Conservation (phyloP, 2,329 filamentous ascomycete species). For the Leptographium flavum region DNA sequence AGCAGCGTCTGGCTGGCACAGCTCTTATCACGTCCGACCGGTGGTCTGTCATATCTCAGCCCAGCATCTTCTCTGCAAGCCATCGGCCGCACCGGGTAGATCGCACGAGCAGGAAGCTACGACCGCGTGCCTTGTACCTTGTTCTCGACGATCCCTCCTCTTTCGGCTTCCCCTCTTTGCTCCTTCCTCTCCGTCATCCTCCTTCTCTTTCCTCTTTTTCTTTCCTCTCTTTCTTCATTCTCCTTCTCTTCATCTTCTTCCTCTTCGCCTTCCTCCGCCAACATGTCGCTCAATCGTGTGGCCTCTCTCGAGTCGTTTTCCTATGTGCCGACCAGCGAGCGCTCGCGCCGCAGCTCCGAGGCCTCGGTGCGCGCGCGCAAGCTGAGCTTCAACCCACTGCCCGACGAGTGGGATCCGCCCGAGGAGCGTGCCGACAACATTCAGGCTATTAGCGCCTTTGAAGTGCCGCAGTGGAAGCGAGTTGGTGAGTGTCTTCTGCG, state of each 20-base stretch:
- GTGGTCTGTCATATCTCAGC: too few relatives aligned
- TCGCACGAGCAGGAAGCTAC: too few relatives aligned
- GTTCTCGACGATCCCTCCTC: background rate
- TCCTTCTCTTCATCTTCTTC: background rate
- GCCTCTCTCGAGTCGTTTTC: slow-evolving; percentile 38
- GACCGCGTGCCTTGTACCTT: background rate
- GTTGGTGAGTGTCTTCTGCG: slow-evolving; percentile 21
- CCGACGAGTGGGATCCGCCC: slow-evolving; percentile 34
- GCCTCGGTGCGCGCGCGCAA: slow-evolving; percentile 33
- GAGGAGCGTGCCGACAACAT: slow-evolving; percentile 24
- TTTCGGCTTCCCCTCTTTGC: too few relatives aligned
- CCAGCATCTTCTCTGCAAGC: too few relatives aligned
- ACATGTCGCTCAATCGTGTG: slow-evolving; percentile 39
- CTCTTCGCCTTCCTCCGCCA: background rate
- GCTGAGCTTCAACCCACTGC: slow-evolving; percentile 40
- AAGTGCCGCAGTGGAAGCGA: slow-evolving; percentile 39
- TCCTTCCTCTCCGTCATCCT: too few relatives aligned
- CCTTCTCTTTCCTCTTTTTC: background rate
- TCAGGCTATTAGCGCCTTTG: slow-evolving; percentile 37
- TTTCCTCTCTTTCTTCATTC: background rate
- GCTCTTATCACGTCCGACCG: background rate
- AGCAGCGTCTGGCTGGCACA: background rate
- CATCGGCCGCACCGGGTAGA: too few relatives aligned
- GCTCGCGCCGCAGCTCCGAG: slow-evolving; percentile 27
- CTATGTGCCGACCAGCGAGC: slow-evolving; percentile 22